Conservation (phyloP, 1,139 yeast genomes). For the Candida pseudocylindracea region DNA sequence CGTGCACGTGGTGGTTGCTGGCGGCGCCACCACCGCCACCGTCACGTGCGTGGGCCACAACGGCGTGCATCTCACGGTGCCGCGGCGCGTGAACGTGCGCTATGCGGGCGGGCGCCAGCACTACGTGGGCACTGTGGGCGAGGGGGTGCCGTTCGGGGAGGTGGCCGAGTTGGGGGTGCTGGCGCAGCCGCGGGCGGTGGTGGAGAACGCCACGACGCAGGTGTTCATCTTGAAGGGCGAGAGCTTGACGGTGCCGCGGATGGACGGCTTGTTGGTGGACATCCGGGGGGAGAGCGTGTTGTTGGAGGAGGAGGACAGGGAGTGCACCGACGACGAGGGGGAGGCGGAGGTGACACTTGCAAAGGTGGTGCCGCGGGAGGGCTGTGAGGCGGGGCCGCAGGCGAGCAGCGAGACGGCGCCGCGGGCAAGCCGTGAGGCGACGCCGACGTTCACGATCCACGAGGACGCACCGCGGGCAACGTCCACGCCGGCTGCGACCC, state of each 20-base stretch:
- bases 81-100: conserved; percentile 3
- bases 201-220: conserved; percentile 26
- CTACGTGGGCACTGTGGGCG: too few species aligned
- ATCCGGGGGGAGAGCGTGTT: conserved; percentile 36
- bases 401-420: too few species aligned
- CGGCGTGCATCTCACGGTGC: conserved; percentile 34
- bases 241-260: conserved; percentile 27
- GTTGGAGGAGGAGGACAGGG: conserved; percentile 20
- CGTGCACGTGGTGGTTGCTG: conserved; percentile 24
- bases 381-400: too few species aligned
- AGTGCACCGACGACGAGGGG: conserved; percentile 17
- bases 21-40: conserved; percentile 8
- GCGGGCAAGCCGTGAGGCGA: too few species aligned
- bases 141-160: neutral
- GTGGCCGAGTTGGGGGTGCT: neutral
- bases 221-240: conserved; percentile 33
- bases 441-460: too few species aligned
- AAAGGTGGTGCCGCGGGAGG: too few species aligned
- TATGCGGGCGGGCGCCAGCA: neutral
- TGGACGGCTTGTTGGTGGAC: conserved; percentile 35
- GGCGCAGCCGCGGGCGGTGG: conserved; percentile 1
- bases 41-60: conserved; percentile 49
- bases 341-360: too few species aligned
- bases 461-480: too few species aligned
- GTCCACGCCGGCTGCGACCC: too few species aligned